Percentiles rank a stretch among this genome's conserved stretches.
These are phyloP conservation scores for Bacterosira constricta DNA, from an alignment of 108 stramenopile genomes.

Conservation along the genomic window DNA sequence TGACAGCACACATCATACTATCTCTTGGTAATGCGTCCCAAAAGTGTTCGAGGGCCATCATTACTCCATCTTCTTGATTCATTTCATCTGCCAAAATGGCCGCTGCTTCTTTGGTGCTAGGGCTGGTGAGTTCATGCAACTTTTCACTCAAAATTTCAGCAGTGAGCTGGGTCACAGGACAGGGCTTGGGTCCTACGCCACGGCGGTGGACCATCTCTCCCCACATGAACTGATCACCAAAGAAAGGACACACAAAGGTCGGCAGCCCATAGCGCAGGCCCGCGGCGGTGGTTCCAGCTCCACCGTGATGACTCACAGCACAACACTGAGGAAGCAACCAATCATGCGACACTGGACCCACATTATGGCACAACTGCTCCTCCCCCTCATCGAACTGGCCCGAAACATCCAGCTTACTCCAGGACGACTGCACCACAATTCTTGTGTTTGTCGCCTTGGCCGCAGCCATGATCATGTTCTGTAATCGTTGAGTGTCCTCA, in stretches of 20 bases:
- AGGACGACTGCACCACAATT: conserved; percentile 68
- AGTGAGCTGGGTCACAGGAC: conserved; percentile 59
- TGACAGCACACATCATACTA: conserved; percentile 40
- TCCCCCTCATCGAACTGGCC: conserved; percentile 13
- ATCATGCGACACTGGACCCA: conserved; percentile 79
- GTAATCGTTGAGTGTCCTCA: conserved; percentile 51
- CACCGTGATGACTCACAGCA: conserved; percentile 86
- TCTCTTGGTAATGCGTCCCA: conserved; percentile 45
- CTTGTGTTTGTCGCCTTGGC: conserved; percentile 46
- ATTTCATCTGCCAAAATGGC: conserved; percentile 42
- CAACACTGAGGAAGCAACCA: conserved; percentile 71
- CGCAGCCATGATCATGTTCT: conserved; percentile 58
- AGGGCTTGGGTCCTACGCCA: conserved; percentile 67
- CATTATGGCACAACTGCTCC: conserved; percentile 44
- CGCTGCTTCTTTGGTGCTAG: conserved; percentile 43
- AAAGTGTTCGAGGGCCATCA: conserved; percentile 62
- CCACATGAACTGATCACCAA: conserved; percentile 85
- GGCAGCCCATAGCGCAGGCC: conserved; percentile 73
- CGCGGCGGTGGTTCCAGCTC: conserved; percentile 84
- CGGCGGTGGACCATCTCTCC: conserved; percentile 66
- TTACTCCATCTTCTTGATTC: conserved; percentile 66
- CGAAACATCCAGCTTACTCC: conserved; percentile 70
- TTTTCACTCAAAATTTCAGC: conserved; percentile 54
- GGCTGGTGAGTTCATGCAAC: conserved; percentile 41
- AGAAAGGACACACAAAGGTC: conserved; percentile 81